Evolutionary conservation across 257 asterid genomes (phyloP).

Genomic region (Salvia splendens): DNA sequence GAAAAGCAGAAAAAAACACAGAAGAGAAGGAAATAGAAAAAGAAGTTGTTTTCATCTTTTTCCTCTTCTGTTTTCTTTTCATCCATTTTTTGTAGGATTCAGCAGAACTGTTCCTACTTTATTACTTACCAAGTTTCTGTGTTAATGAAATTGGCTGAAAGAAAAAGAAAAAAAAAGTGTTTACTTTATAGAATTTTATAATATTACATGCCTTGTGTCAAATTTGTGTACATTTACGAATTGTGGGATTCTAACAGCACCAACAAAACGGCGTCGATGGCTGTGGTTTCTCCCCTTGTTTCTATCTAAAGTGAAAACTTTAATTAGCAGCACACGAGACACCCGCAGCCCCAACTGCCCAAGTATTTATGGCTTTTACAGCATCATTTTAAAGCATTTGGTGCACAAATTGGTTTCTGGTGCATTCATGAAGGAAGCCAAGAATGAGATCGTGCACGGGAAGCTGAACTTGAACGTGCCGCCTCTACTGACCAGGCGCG

Average conservation of each 20-base stretch:
- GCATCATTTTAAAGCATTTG: constrained; percentile 27
- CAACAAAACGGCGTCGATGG: constrained; percentile 12
- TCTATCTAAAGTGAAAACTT: constrained; percentile 30
- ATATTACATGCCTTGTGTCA: not conserved
- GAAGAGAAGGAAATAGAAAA: constrained; percentile 29
- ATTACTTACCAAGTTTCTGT: constrained; percentile 28
- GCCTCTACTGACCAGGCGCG: constrained; percentile 59
- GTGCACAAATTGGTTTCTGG: not conserved
- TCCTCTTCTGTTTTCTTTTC: not conserved
- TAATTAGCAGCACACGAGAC: constrained; percentile 57
- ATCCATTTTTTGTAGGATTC: constrained; percentile 17
- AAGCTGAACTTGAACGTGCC: constrained; percentile 70
- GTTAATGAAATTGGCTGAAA: constrained; percentile 31
- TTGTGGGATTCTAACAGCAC: not conserved
- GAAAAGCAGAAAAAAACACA: constrained; percentile 1
- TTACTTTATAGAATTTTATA: not conserved
- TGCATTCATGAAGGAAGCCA: constrained; percentile 47
- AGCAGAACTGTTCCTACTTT: constrained; percentile 22
- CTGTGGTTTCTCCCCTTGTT: constrained; percentile 6
- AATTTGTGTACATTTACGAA: not conserved
- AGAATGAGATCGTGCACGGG: constrained; percentile 42
- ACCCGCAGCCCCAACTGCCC: constrained; percentile 50
- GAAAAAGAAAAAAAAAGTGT: constrained; percentile 11
- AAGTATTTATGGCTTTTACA: constrained; percentile 34
- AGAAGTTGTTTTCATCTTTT: constrained; percentile 35